Conservation (phyloP, 2,329 filamentous ascomycete species). For the Pseudogymnoascus sp. region DNA sequence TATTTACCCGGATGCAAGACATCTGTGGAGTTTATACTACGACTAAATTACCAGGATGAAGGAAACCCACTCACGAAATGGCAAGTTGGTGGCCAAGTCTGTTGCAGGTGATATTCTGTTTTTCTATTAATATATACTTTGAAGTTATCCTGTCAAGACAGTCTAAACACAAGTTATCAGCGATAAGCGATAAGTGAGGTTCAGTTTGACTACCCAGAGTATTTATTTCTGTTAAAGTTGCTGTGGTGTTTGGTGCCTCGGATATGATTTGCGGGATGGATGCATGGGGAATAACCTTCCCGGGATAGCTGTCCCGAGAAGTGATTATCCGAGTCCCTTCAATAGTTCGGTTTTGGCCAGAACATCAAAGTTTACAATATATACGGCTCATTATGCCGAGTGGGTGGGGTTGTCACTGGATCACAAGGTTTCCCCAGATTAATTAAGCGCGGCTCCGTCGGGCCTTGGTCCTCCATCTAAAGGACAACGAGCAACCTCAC, state of each 20-base stretch:
- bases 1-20: background rate
- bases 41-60: background rate
- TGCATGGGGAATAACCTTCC: background rate
- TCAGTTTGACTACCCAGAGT: too few species aligned
- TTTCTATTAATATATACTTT: background rate
- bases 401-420: background rate
- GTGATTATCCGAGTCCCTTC: background rate
- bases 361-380: background rate
- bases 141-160: background rate
- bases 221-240: background rate
- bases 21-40: background rate
- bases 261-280: background rate
- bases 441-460: background rate
- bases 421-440: background rate
- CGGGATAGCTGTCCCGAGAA: background rate
- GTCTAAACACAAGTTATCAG: background rate
- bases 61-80: background rate
- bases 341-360: background rate
- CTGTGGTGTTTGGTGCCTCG: background rate
- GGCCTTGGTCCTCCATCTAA: background rate
- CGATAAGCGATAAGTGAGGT: background rate
- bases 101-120: background rate
- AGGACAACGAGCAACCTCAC: background rate
- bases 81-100: background rate
- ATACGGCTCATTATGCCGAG: background rate